Base-by-base conservation (phyloP, 768 basidiomycete species). In the Crassisporium funariophilum region DNA sequence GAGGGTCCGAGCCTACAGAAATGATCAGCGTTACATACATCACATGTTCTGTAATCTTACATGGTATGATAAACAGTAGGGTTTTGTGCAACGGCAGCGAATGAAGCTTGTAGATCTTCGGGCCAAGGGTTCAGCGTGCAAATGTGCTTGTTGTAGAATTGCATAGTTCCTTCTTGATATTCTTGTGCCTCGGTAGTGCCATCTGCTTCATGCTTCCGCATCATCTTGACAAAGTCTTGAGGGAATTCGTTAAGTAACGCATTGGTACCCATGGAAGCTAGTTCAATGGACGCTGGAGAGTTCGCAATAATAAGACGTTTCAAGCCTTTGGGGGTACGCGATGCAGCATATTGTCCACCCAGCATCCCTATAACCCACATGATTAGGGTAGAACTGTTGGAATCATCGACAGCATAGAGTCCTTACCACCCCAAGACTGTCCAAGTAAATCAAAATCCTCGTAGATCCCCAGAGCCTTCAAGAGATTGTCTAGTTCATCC, bases 331-430 rank as follows among this genome's bases (percentile, higher is more conserved):
- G 61, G 61, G 7, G 46, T 25, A 29, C 48, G 49, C 5, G 61
- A 37, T 29, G 55, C 49, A 19, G 59, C 57, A 27, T 64, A 67
- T 6, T 61, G 53, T 1, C 69, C 63, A 15, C 59, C 76, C 4
- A 83, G 67, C 76, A 81, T 81, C 16, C 77, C 78, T 54, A 5
- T 5, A 31, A 9, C n/a, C n/a, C n/a, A n/a, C n/a, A n/a, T n/a
- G n/a, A n/a, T 15, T 3, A 23, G 15, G 17, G 15, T 35, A 24
- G 24, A 27, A n/a, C 25, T 23, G 11, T 47, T 41, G 13, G 22
- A 2, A n/a, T 16, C 20, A 7, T 20, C 17, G 16, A 31, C 17
- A n/a, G 11, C n/a, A 12, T 21, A 39, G 27, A 16, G 12, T 10
- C 35, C 51, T 9, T 21, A 52, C 56, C 56, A 38, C 79, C 66